Base-by-base conservation (phyloP, 441 rosid species). In the Euphorbia corollata region DNA sequence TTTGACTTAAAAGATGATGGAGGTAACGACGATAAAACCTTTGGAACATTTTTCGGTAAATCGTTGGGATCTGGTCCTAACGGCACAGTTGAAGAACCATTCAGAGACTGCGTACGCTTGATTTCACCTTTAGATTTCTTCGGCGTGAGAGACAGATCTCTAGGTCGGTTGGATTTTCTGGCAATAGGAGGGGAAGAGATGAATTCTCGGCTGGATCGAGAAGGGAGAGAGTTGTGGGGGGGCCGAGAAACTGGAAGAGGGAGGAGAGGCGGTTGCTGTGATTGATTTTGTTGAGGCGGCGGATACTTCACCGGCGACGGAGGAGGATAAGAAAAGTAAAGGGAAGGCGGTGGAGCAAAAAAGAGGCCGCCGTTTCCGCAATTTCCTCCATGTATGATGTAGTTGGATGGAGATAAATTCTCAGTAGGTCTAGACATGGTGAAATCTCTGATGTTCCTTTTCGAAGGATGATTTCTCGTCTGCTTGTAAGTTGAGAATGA, bases 201-300 rank as follows among this genome's bases (percentile, higher is more conserved):
- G 32, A 27, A 66, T 61, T 66, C 23, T 45, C 57, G 74, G 72
- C 60, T 73, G 72, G 54, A 45, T 72, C 79, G 78, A 73, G 83
- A 58, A 45, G 81, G 75, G 54, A 74, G 74, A 38, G 88, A 78
- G 70, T 58, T 75, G 34, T 79, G 74, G 51, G 36, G 68, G 8
- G 72, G 73, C 18, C 22, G 62, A 34, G 77, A 39, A 30, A 60
- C 64, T 5, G 98, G 98, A 23, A 86, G 86, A 72, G 98, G 96
- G 61, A 92, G 95, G 60, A 89, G 90, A 61, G 95, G 96, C 16
- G 96, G 96, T 56, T 67, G 77, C 11, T 22, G 10, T 1, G 56
- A 8, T 0, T 7, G 2, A 13, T 51, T 60, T 23, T 36, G 61
- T 8, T 59, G 74, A 30, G 8, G 24, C 13, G 55, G 76, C 1